Base-by-base conservation (phyloP, 176 grass and related monocot species). In the Eleusine indica region DNA sequence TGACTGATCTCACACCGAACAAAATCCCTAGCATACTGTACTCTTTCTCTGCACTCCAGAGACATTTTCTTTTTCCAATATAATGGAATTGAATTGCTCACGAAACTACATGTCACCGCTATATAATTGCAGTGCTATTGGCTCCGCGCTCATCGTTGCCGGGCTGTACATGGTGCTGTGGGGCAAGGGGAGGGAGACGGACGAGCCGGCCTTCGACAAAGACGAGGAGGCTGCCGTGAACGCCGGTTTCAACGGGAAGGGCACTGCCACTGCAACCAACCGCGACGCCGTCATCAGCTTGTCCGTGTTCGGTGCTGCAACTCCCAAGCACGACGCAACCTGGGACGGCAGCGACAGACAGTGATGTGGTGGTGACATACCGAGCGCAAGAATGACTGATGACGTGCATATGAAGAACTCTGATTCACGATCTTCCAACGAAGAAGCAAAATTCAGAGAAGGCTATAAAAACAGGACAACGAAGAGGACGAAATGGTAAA, bases 101-200 rank as follows among this genome's bases (percentile, higher is more conserved):
- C 16, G 13, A 15, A 30, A 32, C 25, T 30, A 14, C 4, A 28
- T 4, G 9, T 12, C 2, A 12, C 25, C 10, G 32, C 32, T 35
- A 35, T 35, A 12, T 35, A 18, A 7, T 4, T 82, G 74, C 86
- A 97, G 94, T 18, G 88, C 52, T 2, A 49, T 86, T n/a, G 92
- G 92, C 2, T 94, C 95, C 4, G 87, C n/a, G 22, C 78, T 94
- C 30, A 91, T 97, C 40, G 92, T 97, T 17, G 84, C 49, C 54
- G 92, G 95, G 68, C 69, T 97, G 19, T 97, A 97, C 77, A 67
- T 89, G 81, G 95, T 97, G 82, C 88, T 94, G 0, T 97, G 92
- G 95, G 92, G 92, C 41, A 97, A 97, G 48, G 88, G 88, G 48
- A 89, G 84, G 72, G 95, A 97, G 79, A 64, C 70, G 66, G 58